These are phyloP conservation scores for Toxoplasma gondii DNA, from an alignment of 169 alveolate species.

Conservation along the genomic window DNA sequence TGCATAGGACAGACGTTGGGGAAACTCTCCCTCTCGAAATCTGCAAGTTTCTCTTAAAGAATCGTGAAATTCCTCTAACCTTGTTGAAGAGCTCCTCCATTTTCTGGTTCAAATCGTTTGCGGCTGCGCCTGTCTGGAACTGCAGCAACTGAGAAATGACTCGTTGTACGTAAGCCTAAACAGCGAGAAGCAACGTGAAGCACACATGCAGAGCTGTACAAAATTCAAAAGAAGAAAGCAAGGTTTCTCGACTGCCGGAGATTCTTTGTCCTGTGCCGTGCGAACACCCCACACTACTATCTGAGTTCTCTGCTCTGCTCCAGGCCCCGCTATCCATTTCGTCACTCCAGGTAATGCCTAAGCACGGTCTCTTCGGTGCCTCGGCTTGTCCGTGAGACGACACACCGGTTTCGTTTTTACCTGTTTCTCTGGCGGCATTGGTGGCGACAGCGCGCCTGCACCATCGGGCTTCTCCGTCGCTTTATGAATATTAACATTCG, in stretches of 20 bases:
- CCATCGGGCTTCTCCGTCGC: conserved; percentile 44
- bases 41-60: too few species aligned
- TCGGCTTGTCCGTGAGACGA: too few species aligned
- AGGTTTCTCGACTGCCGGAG: too few species aligned
- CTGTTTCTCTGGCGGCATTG: conserved; percentile 46
- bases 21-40: too few species aligned
- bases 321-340: too few species aligned
- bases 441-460: background rate
- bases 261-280: too few species aligned
- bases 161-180: conserved; percentile 21
- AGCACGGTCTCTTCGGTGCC: too few species aligned
- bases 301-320: too few species aligned
- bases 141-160: conserved; percentile 19
- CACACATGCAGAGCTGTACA: background rate
- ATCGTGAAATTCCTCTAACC: background rate
- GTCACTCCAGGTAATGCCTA: too few species aligned
- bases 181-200: background rate
- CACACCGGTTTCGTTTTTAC: background rate
- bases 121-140: conserved; percentile 51
- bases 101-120: conserved; percentile 15
- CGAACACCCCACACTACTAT: too few species aligned
- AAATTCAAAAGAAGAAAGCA: background rate
- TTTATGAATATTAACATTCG: conserved; percentile 45
- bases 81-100: conserved; percentile 48
- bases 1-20: too few species aligned